These are phyloP conservation scores for Botryotinia convoluta DNA, from an alignment of 2,329 filamentous ascomycete genomes.

Conservation along the genomic window DNA sequence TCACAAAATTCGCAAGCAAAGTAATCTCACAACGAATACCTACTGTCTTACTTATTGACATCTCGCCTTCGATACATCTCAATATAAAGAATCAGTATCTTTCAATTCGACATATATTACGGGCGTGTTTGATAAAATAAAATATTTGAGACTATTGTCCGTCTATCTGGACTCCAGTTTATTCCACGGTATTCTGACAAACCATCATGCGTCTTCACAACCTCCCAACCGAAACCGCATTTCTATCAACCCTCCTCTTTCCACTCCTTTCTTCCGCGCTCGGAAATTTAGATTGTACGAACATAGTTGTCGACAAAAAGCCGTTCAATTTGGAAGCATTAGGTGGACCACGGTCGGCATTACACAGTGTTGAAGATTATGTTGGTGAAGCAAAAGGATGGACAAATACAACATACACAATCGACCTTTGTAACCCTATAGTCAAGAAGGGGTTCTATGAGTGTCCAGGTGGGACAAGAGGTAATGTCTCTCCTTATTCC, in stretches of 20 bases:
- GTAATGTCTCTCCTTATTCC: conserved; percentile 43
- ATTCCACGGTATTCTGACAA: neutral
- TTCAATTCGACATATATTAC: too few relatives aligned
- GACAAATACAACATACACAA: conserved; percentile 75
- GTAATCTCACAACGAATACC: neutral
- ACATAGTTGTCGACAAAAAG: conserved; percentile 56
- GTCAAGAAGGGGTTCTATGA: conserved; percentile 50
- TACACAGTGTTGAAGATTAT: conserved; percentile 50
- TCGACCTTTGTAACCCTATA: conserved; percentile 72
- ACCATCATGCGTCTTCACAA: conserved; percentile 32
- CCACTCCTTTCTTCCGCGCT: conserved; percentile 31
- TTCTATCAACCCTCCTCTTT: conserved; percentile 35
- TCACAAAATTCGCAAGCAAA: neutral
- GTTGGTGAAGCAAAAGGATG: conserved; percentile 49
- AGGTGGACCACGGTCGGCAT: conserved; percentile 65
- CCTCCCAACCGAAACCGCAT: conserved; percentile 29
- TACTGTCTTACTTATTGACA: too few relatives aligned
- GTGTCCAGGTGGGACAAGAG: conserved; percentile 68
- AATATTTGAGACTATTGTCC: neutral
- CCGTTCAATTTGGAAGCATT: conserved; percentile 64
- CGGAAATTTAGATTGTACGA: conserved; percentile 59
- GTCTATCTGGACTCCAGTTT: neutral
- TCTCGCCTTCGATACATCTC: neutral
- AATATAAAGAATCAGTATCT: neutral
- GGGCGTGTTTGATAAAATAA: neutral